Evolutionary conservation across 1,139 yeast genomes (phyloP).

Genomic region (Yamadazyma aaseri): DNA sequence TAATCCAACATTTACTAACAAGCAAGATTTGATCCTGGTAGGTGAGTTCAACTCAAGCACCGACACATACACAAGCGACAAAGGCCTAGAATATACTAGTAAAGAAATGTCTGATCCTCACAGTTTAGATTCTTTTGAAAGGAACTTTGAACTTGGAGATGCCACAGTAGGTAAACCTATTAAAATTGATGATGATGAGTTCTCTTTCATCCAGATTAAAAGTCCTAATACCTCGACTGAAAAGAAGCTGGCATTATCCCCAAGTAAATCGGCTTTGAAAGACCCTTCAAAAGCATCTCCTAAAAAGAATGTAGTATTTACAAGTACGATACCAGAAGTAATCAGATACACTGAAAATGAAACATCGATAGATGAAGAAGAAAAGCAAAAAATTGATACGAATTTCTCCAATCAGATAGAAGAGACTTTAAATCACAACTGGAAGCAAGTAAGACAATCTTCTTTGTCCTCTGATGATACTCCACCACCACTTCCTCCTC

Average conservation of each 20-base stretch:
- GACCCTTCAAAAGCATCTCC: conserved; percentile 32
- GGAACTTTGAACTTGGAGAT: conserved; percentile 28
- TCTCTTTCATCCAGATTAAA: conserved; percentile 19
- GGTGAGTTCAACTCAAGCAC: conserved; percentile 39
- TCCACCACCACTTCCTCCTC: conserved; percentile 35
- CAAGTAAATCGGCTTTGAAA: conserved; percentile 44
- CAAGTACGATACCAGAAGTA: conserved; percentile 31
- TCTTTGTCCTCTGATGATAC: conserved; percentile 19
- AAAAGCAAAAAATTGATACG: conserved; percentile 9
- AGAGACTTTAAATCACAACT: conserved; percentile 21
- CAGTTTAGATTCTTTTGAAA: conserved; percentile 20
- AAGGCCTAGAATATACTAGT: neutral
- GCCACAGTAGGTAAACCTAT: conserved; percentile 13
- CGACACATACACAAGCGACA: conserved; percentile 43
- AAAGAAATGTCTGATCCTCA: conserved; percentile 3
- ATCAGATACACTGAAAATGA: conserved; percentile 29
- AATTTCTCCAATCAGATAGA: conserved; percentile 13
- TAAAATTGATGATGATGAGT: conserved; percentile 25
- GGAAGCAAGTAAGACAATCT: conserved; percentile 22
- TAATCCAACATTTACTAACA: neutral
- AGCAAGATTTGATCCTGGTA: neutral
- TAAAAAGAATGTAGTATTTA: conserved; percentile 41
- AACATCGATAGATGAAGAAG: conserved; percentile 10
- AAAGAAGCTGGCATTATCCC: conserved; percentile 22
- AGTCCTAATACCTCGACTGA: neutral